These are phyloP conservation scores for Sporothrix mexicana DNA, from an alignment of 2,329 filamentous ascomycete species.

Conservation along the genomic window DNA sequence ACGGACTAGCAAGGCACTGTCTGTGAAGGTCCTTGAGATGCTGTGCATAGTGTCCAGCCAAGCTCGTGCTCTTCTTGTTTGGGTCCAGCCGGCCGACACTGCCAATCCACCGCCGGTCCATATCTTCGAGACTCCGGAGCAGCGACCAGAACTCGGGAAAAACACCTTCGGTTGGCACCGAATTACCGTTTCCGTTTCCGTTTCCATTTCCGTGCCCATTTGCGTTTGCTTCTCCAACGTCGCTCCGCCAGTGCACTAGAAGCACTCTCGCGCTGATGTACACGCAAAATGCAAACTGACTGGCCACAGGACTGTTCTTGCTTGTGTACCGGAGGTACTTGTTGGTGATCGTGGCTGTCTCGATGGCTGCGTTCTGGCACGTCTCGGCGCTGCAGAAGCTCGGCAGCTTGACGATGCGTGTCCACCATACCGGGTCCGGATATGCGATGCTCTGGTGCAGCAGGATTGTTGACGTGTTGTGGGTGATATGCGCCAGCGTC, in stretches of 20 bases:
- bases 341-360: conserved; percentile 53
- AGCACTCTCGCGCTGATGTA: conserved; percentile 54
- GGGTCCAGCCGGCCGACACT: background rate
- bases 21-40: conserved; percentile 31
- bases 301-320: conserved; percentile 42
- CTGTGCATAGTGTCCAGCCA: conserved; percentile 33
- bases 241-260: conserved; percentile 40
- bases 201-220: background rate
- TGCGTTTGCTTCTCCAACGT: background rate
- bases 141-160: conserved; percentile 39
- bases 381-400: conserved; percentile 56
- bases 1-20: conserved; percentile 22
- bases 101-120: conserved; percentile 35
- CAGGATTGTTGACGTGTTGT: conserved; percentile 57
- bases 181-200: background rate
- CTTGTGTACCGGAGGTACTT: conserved; percentile 52
- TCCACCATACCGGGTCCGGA: conserved; percentile 44
- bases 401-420: conserved; percentile 47
- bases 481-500: conserved; percentile 55
- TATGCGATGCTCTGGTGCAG: conserved; percentile 57
- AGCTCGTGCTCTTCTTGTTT: background rate
- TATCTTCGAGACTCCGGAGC: conserved; percentile 33
- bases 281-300: conserved; percentile 54
- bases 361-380: conserved; percentile 53
- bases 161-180: background rate